These are phyloP conservation scores for Gyromitra esculenta DNA, from an alignment of 2,329 filamentous ascomycete species.

Conservation along the genomic window DNA sequence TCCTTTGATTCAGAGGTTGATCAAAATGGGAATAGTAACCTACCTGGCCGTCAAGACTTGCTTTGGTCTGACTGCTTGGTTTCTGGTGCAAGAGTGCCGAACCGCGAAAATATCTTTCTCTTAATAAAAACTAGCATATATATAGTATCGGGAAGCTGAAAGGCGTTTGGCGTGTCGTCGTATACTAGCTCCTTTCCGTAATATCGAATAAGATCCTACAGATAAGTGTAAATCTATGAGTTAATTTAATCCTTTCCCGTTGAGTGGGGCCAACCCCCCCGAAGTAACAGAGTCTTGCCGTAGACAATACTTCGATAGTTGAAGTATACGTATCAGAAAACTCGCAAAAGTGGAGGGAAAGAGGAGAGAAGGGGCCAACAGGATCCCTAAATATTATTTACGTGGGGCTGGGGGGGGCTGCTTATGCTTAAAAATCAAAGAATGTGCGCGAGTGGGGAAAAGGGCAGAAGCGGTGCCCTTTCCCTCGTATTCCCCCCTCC, in stretches of 20 bases:
- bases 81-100: not conserved
- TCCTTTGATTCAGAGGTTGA: not conserved
- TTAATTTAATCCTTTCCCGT: not conserved
- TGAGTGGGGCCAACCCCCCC: not conserved
- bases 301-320: not conserved
- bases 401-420: not conserved
- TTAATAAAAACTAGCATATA: too few relatives aligned
- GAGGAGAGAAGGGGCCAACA: not conserved
- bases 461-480: not conserved
- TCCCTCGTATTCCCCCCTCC: not conserved
- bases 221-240: too few relatives aligned
- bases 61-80: not conserved
- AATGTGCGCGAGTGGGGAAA: slow-evolving; percentile 2
- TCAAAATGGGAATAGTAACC: not conserved
- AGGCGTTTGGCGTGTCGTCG: not conserved
- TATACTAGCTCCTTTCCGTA: not conserved
- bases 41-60: not conserved
- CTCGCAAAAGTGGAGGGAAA: not conserved
- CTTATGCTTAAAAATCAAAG: slow-evolving; percentile 21
- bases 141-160: not conserved
- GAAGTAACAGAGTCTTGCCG: not conserved
- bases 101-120: not conserved
- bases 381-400: too few relatives aligned
- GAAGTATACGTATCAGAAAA: not conserved
- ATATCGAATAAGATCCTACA: not conserved